These are phyloP conservation scores for Pseudevernia furfuracea DNA, from an alignment of 495 filamentous ascomycete species.

Conservation along the genomic window DNA sequence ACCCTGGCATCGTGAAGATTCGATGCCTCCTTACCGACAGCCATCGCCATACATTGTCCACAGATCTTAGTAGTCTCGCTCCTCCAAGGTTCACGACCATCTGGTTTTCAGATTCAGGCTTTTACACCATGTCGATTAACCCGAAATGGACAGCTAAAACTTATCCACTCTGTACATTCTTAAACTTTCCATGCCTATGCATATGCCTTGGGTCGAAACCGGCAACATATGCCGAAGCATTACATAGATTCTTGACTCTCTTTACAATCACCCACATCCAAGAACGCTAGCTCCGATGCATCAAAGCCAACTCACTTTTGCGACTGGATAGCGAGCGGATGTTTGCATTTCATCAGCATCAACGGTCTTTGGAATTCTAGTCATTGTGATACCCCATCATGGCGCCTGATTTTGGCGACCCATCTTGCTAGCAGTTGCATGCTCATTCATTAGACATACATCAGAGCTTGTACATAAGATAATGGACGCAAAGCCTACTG, in stretches of 20 bases:
- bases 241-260: no score
- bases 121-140: not conserved
- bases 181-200: not conserved
- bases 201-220: no score
- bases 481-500: not conserved
- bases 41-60: not conserved
- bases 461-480: not conserved
- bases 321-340: not conserved
- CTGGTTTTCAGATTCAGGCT: not conserved
- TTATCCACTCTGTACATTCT: not conserved
- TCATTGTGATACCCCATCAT: not conserved
- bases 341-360: not conserved
- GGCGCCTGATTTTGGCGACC: no score
- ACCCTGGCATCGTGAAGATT: not conserved
- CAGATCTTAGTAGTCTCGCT: not conserved
- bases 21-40: not conserved
- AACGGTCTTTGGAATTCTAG: not conserved
- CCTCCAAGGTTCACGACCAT: not conserved
- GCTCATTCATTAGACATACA: not conserved
- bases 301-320: not conserved
- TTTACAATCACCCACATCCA: not conserved
- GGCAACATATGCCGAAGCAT: no score
- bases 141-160: not conserved
- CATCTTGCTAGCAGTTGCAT: not conserved
- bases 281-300: not conserved